These are phyloP conservation scores for Eutrema japonicum DNA, from an alignment of 345 rosid species.

Conservation along the genomic window DNA sequence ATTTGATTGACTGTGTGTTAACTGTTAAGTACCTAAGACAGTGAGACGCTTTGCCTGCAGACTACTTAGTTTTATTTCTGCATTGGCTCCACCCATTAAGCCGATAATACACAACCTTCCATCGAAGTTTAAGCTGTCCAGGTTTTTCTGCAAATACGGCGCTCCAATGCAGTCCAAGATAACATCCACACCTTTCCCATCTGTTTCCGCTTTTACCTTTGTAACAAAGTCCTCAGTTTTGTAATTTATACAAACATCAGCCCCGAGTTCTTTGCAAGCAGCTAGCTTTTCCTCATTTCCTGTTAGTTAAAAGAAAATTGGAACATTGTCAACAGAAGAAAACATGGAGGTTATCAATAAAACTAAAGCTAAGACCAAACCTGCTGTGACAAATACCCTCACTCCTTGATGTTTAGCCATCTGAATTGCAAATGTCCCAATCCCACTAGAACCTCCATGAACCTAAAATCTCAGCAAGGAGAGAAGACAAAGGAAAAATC, in stretches of 20 bases:
- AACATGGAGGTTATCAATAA: background rate
- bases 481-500: background rate
- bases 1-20: background rate
- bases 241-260: constrained; percentile 89
- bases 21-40: constrained; percentile 67
- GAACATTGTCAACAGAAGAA: constrained; percentile 10
- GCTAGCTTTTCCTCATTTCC: constrained; percentile 83
- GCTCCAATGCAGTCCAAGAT: constrained; percentile 88
- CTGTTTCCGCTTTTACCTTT: constrained; percentile 78
- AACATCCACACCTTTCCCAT: constrained; percentile 91
- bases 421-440: constrained; percentile 91
- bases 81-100: constrained; percentile 63
- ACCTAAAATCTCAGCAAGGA: constrained; percentile 50
- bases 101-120: constrained; percentile 91
- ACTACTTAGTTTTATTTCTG: constrained; percentile 61
- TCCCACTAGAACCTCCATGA: constrained; percentile 97
- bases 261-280: constrained; percentile 86
- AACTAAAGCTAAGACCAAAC: constrained; percentile 45
- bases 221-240: constrained; percentile 87
- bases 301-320: constrained; percentile 30
- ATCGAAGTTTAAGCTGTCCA: constrained; percentile 74
- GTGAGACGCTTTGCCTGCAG: constrained; percentile 78
- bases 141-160: constrained; percentile 72
- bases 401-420: constrained; percentile 72
- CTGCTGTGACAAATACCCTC: constrained; percentile 86